A percentile compares a stretch with the other conserved stretches of the same genome.
These are phyloP conservation scores for Helotiales sp. DNA, from an alignment of 2,329 filamentous ascomycete genomes.

Conservation along the genomic window DNA sequence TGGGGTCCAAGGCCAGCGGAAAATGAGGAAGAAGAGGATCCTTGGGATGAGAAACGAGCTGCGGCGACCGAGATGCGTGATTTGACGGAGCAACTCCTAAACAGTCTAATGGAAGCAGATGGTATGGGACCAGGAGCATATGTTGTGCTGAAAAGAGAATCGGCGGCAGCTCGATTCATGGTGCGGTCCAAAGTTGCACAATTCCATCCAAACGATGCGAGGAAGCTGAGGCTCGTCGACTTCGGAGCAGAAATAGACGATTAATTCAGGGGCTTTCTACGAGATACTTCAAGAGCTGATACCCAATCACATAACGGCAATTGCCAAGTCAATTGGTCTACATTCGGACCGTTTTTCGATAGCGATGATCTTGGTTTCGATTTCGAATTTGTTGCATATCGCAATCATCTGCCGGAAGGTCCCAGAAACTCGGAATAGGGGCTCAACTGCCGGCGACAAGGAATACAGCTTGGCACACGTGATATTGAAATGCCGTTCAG, in stretches of 20 bases:
- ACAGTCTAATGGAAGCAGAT: slow-evolving; percentile 53
- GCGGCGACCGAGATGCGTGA: slow-evolving; percentile 60
- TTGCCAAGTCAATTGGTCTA: neutral
- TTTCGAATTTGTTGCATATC: neutral
- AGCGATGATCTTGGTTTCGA: neutral
- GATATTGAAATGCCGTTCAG: neutral
- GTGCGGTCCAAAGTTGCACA: slow-evolving; percentile 65
- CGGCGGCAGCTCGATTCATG: slow-evolving; percentile 62
- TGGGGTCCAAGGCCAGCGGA: slow-evolving; percentile 44
- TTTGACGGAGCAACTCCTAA: slow-evolving; percentile 61
- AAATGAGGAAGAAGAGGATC: slow-evolving; percentile 42
- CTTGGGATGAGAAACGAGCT: slow-evolving; percentile 37
- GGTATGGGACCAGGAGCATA: slow-evolving; percentile 58
- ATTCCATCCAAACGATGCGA: slow-evolving; percentile 65
- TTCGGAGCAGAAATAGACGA: slow-evolving; percentile 64
- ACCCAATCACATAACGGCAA: neutral
- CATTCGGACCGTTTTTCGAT: neutral
- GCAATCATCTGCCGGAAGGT: neutral
- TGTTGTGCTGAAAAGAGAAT: slow-evolving; percentile 57
- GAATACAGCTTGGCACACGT: neutral
- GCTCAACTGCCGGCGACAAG: neutral
- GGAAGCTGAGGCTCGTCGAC: slow-evolving; percentile 58
- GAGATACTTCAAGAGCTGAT: neutral
- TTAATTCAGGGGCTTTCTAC: slow-evolving; percentile 30
- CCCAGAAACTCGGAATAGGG: neutral